A percentile compares a stretch with the other conserved stretches of the same genome.
phyloP scores from a whole-genome alignment of 192 early-diverging fungal species.

The Phycomyces blakesleeanus region DNA sequence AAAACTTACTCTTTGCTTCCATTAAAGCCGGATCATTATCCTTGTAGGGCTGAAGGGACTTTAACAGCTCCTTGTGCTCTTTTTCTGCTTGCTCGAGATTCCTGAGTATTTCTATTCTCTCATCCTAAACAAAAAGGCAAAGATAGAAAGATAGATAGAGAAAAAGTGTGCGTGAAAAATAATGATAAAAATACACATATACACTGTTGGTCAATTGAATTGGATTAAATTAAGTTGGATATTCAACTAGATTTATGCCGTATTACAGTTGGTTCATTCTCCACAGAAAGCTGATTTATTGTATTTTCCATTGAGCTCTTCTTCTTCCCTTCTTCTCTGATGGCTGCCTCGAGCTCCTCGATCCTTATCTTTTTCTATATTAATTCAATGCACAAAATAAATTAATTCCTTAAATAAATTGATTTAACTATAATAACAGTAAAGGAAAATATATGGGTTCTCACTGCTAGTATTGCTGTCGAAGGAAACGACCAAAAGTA shows the following conservation, averaged over 20 bases:
- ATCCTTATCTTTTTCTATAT: conserved; percentile 12
- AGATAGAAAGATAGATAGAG: background rate
- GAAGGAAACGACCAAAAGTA: conserved; percentile 92
- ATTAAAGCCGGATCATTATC: conserved; percentile 79
- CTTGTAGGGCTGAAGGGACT: conserved; percentile 61
- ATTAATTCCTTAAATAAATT: background rate
- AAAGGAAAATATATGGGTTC: background rate
- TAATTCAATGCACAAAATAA: too few relatives aligned
- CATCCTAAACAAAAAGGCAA: background rate
- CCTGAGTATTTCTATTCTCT: background rate
- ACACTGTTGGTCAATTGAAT: background rate
- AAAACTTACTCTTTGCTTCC: conserved; percentile 51
- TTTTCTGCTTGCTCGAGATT: conserved; percentile 51
- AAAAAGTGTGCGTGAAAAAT: background rate
- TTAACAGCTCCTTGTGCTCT: conserved; percentile 34
- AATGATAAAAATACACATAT: background rate
- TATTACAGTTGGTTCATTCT: conserved; percentile 10
- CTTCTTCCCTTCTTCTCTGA: conserved; percentile 23
- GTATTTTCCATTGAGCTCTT: too few relatives aligned
- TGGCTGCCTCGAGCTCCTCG: conserved; percentile 44
- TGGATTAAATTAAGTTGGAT: too few relatives aligned
- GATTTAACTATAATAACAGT: conserved; percentile 6
- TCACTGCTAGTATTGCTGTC: conserved; percentile 51
- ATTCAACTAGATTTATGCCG: too few relatives aligned
- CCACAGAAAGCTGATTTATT: conserved; percentile 9